phyloP scores from a whole-genome alignment of 768 basidiomycete species.

The Phanerochaete carnosa region DNA sequence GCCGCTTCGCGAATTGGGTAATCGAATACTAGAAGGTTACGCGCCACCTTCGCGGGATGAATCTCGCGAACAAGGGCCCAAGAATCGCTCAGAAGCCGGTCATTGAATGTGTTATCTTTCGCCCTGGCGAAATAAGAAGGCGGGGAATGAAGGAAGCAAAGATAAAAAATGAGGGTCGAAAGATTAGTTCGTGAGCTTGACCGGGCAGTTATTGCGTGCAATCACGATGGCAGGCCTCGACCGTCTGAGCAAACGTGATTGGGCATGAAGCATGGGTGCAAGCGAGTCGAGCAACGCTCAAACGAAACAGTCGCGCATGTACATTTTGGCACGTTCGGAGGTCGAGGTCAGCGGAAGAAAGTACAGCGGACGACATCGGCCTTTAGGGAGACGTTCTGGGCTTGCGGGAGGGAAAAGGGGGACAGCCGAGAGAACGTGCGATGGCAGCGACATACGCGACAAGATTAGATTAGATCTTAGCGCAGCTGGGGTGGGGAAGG shows the following conservation, averaged over 20 bases:
- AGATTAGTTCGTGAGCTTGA: background rate
- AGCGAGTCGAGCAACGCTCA: background rate
- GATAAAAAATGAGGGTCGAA: background rate
- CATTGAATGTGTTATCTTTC: background rate
- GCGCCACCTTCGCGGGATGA: background rate
- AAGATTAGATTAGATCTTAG: slow-evolving; percentile 12
- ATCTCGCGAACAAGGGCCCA: background rate
- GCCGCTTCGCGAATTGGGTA: too few species aligned
- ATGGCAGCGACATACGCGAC: background rate
- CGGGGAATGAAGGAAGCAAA: background rate
- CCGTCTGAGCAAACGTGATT: slow-evolving; percentile 1
- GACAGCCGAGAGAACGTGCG: slow-evolving; percentile 3
- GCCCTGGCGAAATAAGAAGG: background rate
- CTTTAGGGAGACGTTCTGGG: too few species aligned
- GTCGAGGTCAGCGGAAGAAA: background rate
- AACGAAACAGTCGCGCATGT: background rate
- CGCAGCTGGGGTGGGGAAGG: background rate
- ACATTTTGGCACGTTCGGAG: slow-evolving; percentile 1
- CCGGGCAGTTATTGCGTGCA: background rate
- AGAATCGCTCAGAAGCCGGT: background rate
- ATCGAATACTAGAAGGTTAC: background rate
- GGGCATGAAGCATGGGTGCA: background rate
- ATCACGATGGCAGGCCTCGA: background rate
- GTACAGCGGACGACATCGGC: background rate
- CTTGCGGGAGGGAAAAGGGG: background rate